Conservation (phyloP, 257 asterid species). For the Solanum bulbocastanum region DNA sequence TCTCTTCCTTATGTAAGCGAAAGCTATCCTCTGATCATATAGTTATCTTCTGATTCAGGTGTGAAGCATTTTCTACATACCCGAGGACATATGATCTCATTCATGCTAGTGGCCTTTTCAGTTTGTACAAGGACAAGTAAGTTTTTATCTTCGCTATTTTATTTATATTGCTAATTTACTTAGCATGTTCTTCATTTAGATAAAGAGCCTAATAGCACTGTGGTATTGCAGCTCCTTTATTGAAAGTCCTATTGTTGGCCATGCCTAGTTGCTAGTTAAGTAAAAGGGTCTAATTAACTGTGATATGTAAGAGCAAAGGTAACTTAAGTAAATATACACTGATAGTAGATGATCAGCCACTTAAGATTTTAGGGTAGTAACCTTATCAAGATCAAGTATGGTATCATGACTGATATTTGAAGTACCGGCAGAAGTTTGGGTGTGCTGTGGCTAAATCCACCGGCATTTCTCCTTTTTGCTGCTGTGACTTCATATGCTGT, state of each 20-base stretch:
- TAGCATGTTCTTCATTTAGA: neutral
- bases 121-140: slow-evolving; percentile 82
- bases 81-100: slow-evolving; percentile 94
- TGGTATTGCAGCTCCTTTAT: neutral
- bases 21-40: neutral
- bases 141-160: slow-evolving; percentile 7
- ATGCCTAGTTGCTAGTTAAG: neutral
- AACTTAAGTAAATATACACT: neutral
- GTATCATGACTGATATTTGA: neutral
- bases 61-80: slow-evolving; percentile 91
- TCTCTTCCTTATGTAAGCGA: neutral
- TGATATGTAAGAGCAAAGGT: neutral
- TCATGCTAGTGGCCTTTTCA: slow-evolving; percentile 83
- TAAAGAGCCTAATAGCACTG: neutral
- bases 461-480: neutral
- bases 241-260: neutral
- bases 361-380: neutral
- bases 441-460: neutral
- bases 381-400: neutral
- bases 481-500: neutral
- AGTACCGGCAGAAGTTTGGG: neutral
- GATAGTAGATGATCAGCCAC: neutral
- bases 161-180: neutral
- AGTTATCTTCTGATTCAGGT: slow-evolving; percentile 31
- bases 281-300: neutral